phyloP scores from a whole-genome alignment of 2,329 filamentous ascomycete genomes.

The Golovinomyces cichoracearum region DNA sequence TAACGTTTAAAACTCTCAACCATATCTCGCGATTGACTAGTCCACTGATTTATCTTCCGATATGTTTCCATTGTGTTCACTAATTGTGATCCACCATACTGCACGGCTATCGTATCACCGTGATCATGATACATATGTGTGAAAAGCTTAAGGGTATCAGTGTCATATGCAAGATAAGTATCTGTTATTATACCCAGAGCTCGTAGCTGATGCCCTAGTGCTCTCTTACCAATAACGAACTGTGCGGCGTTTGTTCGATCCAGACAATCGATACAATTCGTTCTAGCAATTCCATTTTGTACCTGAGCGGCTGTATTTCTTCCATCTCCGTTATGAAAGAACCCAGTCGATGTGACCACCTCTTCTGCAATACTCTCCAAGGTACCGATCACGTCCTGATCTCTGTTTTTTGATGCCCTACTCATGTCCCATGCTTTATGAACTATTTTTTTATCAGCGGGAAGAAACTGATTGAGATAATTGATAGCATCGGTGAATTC shows the following conservation, averaged over 20 bases:
- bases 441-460: slow-evolving; percentile 57
- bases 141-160: slow-evolving; percentile 83
- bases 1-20: slow-evolving; percentile 97
- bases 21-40: slow-evolving; percentile 91
- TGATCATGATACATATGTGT: slow-evolving; percentile 98
- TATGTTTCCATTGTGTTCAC: slow-evolving; percentile 99
- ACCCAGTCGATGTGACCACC: slow-evolving; percentile 61
- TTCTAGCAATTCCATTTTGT: slow-evolving; percentile 80
- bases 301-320: slow-evolving; percentile 36
- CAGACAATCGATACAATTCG: slow-evolving; percentile 93
- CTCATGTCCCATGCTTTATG: slow-evolving; percentile 99
- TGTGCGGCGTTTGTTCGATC: slow-evolving; percentile 94
- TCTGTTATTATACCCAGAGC: slow-evolving; percentile 67
- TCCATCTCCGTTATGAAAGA: slow-evolving; percentile 78
- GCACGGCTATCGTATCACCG: slow-evolving; percentile 88
- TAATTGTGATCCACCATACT: slow-evolving; percentile 89
- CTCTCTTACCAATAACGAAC: slow-evolving; percentile 88
- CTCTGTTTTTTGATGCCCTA: slow-evolving; percentile 67
- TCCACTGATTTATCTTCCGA: slow-evolving; percentile 97
- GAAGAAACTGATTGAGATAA: slow-evolving; percentile 87
- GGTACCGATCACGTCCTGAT: slow-evolving; percentile 81
- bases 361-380: slow-evolving; percentile 74
- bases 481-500: slow-evolving; percentile 71
- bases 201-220: slow-evolving; percentile 73
- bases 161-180: slow-evolving; percentile 68